phyloP scores from a whole-genome alignment of 768 basidiomycete genomes.

The Suillus hirtellus region DNA sequence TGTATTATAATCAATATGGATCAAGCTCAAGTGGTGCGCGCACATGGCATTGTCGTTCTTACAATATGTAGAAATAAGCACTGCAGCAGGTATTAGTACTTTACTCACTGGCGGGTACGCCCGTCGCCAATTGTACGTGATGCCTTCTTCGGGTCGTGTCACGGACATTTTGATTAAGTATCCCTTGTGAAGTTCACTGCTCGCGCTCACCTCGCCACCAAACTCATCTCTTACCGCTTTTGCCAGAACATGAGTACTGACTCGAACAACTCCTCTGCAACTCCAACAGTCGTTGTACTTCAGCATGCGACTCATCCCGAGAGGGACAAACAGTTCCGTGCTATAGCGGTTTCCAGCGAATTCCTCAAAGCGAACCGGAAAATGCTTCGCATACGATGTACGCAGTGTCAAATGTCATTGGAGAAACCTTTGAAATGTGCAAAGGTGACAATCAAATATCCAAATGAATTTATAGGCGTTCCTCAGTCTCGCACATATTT shows the following conservation, averaged over 20 bases:
- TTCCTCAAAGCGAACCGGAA: not conserved
- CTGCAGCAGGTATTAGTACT: too few relatives aligned
- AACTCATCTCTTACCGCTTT: not conserved
- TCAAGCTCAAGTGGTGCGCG: too few relatives aligned
- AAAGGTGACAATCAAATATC: not conserved
- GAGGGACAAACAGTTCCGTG: not conserved
- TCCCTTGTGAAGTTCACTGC: too few relatives aligned
- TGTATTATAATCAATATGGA: too few relatives aligned
- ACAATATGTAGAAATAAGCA: too few relatives aligned
- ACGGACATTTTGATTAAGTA: too few relatives aligned
- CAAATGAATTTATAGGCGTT: not conserved
- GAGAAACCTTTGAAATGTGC: slow-evolving; percentile 1
- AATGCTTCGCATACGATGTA: not conserved
- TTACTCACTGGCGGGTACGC: too few relatives aligned
- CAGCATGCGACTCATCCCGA: not conserved
- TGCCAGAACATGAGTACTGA: not conserved
- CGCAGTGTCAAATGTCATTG: not conserved
- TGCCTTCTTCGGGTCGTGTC: too few relatives aligned
- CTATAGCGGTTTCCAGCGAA: not conserved
- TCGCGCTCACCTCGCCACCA: not conserved
- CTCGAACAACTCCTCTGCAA: not conserved
- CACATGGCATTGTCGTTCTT: too few relatives aligned
- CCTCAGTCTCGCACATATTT: not conserved
- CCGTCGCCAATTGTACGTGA: too few relatives aligned
- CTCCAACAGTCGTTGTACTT: not conserved